Conservation (phyloP, 2,329 filamentous ascomycete genomes). For the Plenodomus biglobosus region DNA sequence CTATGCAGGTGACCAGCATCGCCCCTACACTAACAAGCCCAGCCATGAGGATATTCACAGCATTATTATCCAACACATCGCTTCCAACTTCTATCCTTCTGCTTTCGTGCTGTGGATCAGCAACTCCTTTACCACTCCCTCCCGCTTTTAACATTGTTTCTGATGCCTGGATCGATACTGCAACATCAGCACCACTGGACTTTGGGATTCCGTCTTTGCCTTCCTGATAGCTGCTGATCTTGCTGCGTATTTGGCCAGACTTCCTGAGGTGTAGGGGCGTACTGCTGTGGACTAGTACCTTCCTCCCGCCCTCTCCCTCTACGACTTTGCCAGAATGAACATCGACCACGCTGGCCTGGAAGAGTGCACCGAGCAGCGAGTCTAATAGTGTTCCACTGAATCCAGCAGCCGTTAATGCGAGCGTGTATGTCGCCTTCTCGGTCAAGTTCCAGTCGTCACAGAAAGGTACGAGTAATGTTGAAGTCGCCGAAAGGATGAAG, state of each 20-base stretch:
- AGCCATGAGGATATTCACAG: conserved; percentile 93
- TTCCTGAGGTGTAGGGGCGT: conserved; percentile 35
- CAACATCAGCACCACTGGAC: conserved; percentile 28
- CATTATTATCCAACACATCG: conserved; percentile 89
- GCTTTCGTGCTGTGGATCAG: conserved; percentile 47
- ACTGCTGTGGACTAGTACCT: conserved; percentile 49
- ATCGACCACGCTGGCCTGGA: conserved; percentile 87
- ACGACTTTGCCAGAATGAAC: conserved; percentile 82
- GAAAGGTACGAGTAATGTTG: conserved; percentile 69
- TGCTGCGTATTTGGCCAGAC: conserved; percentile 36
- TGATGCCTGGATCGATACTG: conserved; percentile 22
- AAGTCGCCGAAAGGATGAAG: conserved; percentile 66
- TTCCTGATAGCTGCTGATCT: conserved; percentile 48
- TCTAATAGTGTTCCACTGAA: conserved; percentile 80
- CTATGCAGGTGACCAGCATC: conserved; percentile 57
- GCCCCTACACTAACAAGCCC: conserved; percentile 74
- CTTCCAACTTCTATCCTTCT: conserved; percentile 63
- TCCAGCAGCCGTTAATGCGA: conserved; percentile 69
- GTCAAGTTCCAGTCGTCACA: conserved; percentile 51
- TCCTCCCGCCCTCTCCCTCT: conserved; percentile 75
- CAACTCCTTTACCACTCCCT: conserved; percentile 25
- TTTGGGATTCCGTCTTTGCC: conserved; percentile 43
- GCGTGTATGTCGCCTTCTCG: conserved; percentile 45
- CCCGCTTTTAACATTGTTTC: conserved; percentile 39
- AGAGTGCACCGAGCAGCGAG: conserved; percentile 78